Base-by-base conservation (phyloP, 1,284 basidiomycete species). In the Boletellus deceptivus region DNA sequence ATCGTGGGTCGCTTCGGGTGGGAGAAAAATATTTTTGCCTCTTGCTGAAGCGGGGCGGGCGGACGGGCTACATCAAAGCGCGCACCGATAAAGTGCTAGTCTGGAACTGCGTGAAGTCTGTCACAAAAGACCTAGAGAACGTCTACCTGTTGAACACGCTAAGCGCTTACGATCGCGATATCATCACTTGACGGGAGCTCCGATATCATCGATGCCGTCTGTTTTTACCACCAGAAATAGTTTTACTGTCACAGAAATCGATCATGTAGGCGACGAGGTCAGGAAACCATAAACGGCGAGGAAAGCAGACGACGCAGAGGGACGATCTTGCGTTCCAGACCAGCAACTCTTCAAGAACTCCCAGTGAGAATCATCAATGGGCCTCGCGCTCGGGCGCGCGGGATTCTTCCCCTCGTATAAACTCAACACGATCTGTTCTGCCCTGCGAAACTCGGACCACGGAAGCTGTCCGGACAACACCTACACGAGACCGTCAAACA, bases 401-500 rank as follows among this genome's bases (percentile, higher is more conserved):
- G 58, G 58, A 4, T 9, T 35, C 35, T 41, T 31, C 2, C 59
- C 60, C 2, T 18, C 11, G 13, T 34, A 11, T 20, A 60, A 34
- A n/a, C 18, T 41, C 3, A 45, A 7, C 1, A 54, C 22, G 24
- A 59, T 54, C 0, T n/a, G 43, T 0, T 18, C 36, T 24, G 44
- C 51, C 14, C 34, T 34, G 25, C n/a, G 38, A 38, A 46, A 55
- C 24, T 60, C 60, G 3, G 42, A 58, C 60, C 59, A 62, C 3
- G 59, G 59, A 17, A 45, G 9, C 38, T 48, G 46, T 11, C 57
- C 55, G 13, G 58, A 62, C 14, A 60, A 38, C 16, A 62, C 54
- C 58, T 60, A 22, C 20, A 3, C 29, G 20, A 20, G 3, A 20
- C 4, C 3, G 20, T 20, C 20, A 20, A n/a, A n/a, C n/a, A n/a